Evolutionary conservation across 2,329 filamentous ascomycete species (phyloP).

Genomic region (Fusarium falciforme): DNA sequence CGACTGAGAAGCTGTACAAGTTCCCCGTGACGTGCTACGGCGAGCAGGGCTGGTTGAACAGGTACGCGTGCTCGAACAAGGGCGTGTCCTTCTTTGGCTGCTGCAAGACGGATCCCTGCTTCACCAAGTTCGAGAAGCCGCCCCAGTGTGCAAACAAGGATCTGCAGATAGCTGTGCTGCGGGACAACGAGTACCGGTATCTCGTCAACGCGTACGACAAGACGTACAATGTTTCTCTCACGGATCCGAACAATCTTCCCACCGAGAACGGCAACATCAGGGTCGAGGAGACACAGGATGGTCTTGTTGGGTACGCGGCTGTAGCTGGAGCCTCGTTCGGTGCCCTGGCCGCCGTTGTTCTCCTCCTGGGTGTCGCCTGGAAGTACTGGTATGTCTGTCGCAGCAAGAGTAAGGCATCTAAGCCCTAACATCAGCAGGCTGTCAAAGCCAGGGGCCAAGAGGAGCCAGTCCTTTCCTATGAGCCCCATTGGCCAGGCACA

Average conservation of each 20-base stretch:
- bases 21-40: neutral
- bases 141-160: neutral
- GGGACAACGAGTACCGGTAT: neutral
- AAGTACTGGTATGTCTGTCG: neutral
- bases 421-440: neutral
- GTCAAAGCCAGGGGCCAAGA: neutral
- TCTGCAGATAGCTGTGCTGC: neutral
- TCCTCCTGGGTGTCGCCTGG: neutral
- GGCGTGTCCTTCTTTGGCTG: slow-evolving; percentile 2
- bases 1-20: neutral
- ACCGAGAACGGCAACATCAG: neutral
- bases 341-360: neutral
- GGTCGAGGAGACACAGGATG: neutral
- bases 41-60: slow-evolving; percentile 2
- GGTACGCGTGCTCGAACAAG: neutral
- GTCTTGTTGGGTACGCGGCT: slow-evolving; percentile 1
- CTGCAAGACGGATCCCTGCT: slow-evolving; percentile 5
- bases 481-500: neutral
- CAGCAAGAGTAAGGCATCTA: neutral
- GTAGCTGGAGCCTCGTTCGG: slow-evolving; percentile 1
- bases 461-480: neutral
- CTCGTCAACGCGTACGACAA: neutral
- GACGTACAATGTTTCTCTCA: neutral
- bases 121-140: slow-evolving; percentile 3
- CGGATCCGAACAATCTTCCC: neutral